Conservation (phyloP, 2,329 filamentous ascomycete species). For the Phialophora expanda region DNA sequence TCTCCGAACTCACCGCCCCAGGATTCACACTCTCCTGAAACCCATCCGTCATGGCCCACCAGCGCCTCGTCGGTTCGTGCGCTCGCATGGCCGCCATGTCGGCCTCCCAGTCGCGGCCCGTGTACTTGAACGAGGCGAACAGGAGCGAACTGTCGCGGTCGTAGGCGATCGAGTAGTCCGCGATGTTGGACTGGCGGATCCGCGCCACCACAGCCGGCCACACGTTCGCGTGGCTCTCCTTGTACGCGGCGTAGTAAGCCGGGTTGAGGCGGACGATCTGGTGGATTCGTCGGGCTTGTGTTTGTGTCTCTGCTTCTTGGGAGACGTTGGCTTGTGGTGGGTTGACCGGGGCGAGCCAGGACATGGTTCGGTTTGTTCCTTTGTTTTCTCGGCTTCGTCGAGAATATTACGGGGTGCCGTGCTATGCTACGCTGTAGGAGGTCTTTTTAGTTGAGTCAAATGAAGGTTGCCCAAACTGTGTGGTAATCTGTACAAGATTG, state of each 20-base stretch:
- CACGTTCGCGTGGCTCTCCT: not conserved
- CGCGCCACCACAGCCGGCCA: not conserved
- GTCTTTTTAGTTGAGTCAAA: too few relatives aligned
- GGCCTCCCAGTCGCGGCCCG: slow-evolving; percentile 71
- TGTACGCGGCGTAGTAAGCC: not conserved
- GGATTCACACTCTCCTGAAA: slow-evolving; percentile 62
- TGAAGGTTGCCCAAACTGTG: too few relatives aligned
- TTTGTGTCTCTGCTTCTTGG: not conserved
- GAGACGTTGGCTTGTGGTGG: not conserved
- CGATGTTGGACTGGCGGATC: not conserved
- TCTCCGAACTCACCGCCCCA: slow-evolving; percentile 19
- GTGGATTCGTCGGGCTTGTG: not conserved
- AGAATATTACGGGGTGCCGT: too few relatives aligned
- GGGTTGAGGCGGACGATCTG: not conserved
- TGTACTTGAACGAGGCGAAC: slow-evolving; percentile 78
- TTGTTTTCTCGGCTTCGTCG: too few relatives aligned
- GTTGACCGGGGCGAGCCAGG: not conserved
- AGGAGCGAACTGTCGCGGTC: slow-evolving; percentile 67
- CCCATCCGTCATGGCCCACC: slow-evolving; percentile 80
- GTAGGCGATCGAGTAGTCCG: slow-evolving; percentile 62
- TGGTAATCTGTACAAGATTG: too few relatives aligned
- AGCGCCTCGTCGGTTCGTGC: slow-evolving; percentile 74
- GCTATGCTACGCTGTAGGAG: too few relatives aligned
- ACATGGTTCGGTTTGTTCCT: not conserved
- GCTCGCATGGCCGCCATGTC: slow-evolving; percentile 79